Evolutionary conservation across 1,139 yeast genomes (phyloP).

Genomic region (Candida sp.): DNA sequence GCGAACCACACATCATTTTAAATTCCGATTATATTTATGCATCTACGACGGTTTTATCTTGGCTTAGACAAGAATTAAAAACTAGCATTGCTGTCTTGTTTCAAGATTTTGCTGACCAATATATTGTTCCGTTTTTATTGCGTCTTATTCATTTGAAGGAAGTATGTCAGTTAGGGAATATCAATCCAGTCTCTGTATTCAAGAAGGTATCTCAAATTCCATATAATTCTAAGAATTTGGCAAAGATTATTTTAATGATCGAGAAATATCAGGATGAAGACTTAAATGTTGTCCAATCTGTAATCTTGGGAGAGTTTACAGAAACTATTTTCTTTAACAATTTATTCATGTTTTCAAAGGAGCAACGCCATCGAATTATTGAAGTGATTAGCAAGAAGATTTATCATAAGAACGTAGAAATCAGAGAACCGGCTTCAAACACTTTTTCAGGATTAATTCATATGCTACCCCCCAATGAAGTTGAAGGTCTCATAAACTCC

Average conservation of each 20-base stretch:
- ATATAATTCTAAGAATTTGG: slow-evolving; percentile 41
- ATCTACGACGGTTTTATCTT: slow-evolving; percentile 42
- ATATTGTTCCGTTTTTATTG: slow-evolving; percentile 71
- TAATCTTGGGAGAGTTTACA: slow-evolving; percentile 65
- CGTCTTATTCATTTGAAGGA: slow-evolving; percentile 71
- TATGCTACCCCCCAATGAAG: slow-evolving; percentile 62
- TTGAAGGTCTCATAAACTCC: slow-evolving; percentile 27
- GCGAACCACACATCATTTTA: slow-evolving; percentile 44
- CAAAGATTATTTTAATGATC: slow-evolving; percentile 48
- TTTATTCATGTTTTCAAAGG: slow-evolving; percentile 49
- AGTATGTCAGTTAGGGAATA: slow-evolving; percentile 71
- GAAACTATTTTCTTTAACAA: slow-evolving; percentile 78
- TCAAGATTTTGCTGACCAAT: slow-evolving; percentile 29
- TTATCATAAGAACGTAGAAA: slow-evolving; percentile 67
- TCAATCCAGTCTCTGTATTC: slow-evolving; percentile 54
- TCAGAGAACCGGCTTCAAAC: slow-evolving; percentile 71
- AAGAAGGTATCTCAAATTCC: slow-evolving; percentile 59
- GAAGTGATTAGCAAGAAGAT: slow-evolving; percentile 51
- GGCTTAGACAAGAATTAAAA: slow-evolving; percentile 39
- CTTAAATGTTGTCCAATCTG: slow-evolving; percentile 64
- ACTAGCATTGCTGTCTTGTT: slow-evolving; percentile 41
- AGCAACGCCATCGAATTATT: slow-evolving; percentile 52
- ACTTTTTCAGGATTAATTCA: slow-evolving; percentile 83
- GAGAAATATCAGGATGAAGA: slow-evolving; percentile 39
- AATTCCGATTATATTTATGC: slow-evolving; percentile 46